These are phyloP conservation scores for Nakazawaea sp. DNA, from an alignment of 805 yeast species.

Conservation along the genomic window DNA sequence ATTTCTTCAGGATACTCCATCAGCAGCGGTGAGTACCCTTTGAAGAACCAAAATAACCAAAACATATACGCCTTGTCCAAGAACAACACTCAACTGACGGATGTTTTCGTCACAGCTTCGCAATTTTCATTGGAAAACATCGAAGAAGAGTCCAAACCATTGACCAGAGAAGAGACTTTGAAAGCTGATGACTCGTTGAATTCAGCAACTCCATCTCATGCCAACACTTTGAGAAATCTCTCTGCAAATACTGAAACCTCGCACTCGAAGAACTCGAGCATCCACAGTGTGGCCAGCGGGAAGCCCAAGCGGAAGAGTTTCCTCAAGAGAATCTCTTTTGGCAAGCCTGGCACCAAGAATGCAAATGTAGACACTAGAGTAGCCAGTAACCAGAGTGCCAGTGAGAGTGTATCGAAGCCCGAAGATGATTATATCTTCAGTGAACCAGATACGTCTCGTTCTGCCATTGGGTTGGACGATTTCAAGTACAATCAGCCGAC, in stretches of 20 bases:
- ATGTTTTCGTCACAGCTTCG: conserved; percentile 31
- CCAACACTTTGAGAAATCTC: neutral
- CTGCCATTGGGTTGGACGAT: too few relatives aligned
- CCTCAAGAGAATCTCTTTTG: conserved; percentile 10
- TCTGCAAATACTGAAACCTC: neutral
- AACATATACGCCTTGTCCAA: conserved; percentile 18
- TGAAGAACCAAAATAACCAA: conserved; percentile 13
- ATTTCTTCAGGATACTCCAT: conserved; percentile 1
- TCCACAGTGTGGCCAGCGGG: neutral
- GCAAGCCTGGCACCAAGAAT: neutral
- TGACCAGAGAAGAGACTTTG: neutral
- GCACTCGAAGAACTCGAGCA: neutral
- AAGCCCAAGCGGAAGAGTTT: conserved; percentile 2
- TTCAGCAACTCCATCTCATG: neutral
- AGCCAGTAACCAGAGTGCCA: neutral
- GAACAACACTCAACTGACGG: conserved; percentile 23
- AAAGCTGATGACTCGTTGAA: neutral
- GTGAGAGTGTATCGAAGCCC: neutral
- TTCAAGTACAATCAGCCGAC: conserved; percentile 8
- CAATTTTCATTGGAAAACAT: conserved; percentile 21
- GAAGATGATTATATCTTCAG: too few relatives aligned
- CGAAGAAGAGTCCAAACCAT: conserved; percentile 8
- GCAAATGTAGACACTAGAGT: neutral
- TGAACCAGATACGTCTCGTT: too few relatives aligned
- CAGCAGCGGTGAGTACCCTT: conserved; percentile 5